Evolutionary conservation across 2,329 filamentous ascomycete species (phyloP).

Genomic region (Orbilia oligospora): DNA sequence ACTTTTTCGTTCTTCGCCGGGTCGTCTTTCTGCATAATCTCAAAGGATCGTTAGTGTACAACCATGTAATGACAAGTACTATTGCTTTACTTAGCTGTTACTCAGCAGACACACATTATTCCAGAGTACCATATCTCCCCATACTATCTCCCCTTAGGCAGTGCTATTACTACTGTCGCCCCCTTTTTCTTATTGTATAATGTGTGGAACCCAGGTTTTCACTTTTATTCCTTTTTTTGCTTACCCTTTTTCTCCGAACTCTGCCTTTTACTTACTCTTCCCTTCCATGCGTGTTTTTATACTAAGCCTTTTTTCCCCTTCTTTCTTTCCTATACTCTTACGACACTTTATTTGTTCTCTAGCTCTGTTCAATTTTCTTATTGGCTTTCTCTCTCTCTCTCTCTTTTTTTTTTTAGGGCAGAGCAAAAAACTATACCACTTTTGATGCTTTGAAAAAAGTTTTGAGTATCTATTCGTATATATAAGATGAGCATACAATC

Average conservation of each 20-base stretch:
- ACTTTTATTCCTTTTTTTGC: slow-evolving; percentile 19
- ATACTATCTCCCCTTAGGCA: not conserved
- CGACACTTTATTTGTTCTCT: slow-evolving; percentile 1
- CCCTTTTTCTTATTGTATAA: slow-evolving; percentile 48
- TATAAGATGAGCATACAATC: not conserved
- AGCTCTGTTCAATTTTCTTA: slow-evolving; percentile 6
- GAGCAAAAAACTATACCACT: slow-evolving; percentile 44
- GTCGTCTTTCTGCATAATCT: slow-evolving; percentile 24
- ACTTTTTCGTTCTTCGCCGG: slow-evolving; percentile 19
- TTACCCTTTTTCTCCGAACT: not conserved
- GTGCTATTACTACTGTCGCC: not conserved
- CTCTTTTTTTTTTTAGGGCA: slow-evolving; percentile 25
- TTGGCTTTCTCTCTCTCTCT: slow-evolving; percentile 4
- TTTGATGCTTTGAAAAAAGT: slow-evolving; percentile 7
- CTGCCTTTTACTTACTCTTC: slow-evolving; percentile 18
- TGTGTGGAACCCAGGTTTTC: slow-evolving; percentile 39
- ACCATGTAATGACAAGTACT: slow-evolving; percentile 51
- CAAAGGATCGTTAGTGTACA: slow-evolving; percentile 38
- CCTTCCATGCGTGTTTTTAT: slow-evolving; percentile 31
- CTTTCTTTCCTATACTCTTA: not conserved
- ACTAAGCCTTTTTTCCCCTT: slow-evolving; percentile 1
- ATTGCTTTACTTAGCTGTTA: slow-evolving; percentile 25
- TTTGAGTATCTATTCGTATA: not conserved
- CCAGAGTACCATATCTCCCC: slow-evolving; percentile 12
- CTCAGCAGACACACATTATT: slow-evolving; percentile 22